Conservation (phyloP, 345 rosid genomes). For the Gossypioides kirkii region DNA sequence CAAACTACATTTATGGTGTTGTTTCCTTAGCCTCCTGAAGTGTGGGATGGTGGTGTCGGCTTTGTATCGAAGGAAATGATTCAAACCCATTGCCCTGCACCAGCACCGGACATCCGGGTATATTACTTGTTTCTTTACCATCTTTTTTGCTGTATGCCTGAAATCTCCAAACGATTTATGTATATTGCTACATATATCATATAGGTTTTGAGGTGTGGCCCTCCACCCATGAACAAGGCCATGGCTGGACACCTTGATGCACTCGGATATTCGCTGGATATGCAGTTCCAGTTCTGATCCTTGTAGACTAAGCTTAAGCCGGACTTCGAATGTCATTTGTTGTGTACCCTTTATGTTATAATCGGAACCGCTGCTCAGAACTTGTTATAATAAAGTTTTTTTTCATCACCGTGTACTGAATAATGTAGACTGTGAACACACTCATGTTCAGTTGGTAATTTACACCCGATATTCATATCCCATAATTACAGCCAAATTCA, state of each 20-base stretch:
- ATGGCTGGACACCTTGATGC: constrained; percentile 83
- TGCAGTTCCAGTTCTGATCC: constrained; percentile 83
- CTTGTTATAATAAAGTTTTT: no score
- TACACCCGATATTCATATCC: no score
- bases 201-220: constrained; percentile 87
- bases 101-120: constrained; percentile 69
- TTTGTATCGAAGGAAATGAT: constrained; percentile 91
- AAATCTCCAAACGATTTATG: background rate
- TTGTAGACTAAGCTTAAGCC: no score
- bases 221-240: constrained; percentile 98
- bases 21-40: constrained; percentile 72
- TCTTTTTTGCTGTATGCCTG: background rate
- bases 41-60: constrained; percentile 92
- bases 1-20: background rate
- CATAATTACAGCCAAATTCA: no score
- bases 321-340: no score
- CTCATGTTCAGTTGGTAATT: no score
- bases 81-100: constrained; percentile 73
- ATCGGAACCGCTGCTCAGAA: no score
- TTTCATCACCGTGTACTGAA: no score
- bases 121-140: no score
- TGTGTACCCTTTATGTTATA: no score
- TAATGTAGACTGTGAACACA: no score
- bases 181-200: no score
- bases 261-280: constrained; percentile 69